Base-by-base conservation (phyloP, 331 rosid species). In the Acacia concinna region DNA sequence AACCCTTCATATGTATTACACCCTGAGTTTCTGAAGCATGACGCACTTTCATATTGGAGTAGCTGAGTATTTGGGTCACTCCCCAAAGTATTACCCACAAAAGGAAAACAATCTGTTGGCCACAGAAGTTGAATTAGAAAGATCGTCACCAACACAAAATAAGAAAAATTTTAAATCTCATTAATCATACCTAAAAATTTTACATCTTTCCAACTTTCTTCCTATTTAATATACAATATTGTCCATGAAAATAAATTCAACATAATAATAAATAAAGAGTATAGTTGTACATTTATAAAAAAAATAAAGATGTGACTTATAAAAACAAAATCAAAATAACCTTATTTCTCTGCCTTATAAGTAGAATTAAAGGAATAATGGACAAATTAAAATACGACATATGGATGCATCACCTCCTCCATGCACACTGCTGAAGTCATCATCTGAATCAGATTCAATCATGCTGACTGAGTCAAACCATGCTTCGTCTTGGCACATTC, bases 401-500 rank as follows among this genome's bases (percentile, higher is more conserved):
- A 43, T 15, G 14, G 63, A 71, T 69, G 64, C 30, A 77, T 81
- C 71, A 95, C 97, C 98, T 87, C 91, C 99, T 87, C 91, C 99
- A 91, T 87, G 94, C 43, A 93, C 97, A 63, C 97, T 95, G 44
- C 84, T 75, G 90, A 86, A 95, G 14, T 95, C 99, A 37, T 95
- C 99, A 84, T 91, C 97, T 37, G 92, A 91, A 81, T 95, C 99
- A 56, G 99, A 89, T 8, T 88, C 97, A 52, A 93, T 27, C 54
- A 91, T 90, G 79, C 96, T 91, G 71, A 78, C 85, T 10, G 99
- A 88, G 85, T 95, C 99, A 78, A 88, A 95, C 97, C 97, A 95
- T 46, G 93, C 84, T 44, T 95, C 99, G 65, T 87, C 99, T 81
- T 84, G 91, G 86, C 85, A 87, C 57, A 78, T 67, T 70, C 93